phyloP scores from a whole-genome alignment of 2,329 filamentous ascomycete genomes.

The Colletotrichum sansevieriae region DNA sequence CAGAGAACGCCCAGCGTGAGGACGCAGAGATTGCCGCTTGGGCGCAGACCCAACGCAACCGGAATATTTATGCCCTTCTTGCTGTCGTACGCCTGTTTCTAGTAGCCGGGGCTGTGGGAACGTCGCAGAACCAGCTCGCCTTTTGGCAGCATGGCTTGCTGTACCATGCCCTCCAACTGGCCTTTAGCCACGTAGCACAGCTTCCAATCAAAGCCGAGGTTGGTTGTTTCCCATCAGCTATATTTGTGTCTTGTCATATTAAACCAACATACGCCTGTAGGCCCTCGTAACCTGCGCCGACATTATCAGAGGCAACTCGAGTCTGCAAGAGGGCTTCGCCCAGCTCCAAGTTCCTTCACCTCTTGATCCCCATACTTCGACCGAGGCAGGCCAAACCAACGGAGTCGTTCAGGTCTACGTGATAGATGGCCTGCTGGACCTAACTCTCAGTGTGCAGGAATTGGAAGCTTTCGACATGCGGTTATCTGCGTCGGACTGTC shows the following conservation, averaged over 20 bases:
- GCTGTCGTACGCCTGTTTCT: slow-evolving; percentile 90
- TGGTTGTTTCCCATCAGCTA: slow-evolving; percentile 45
- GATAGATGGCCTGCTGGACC: slow-evolving; percentile 90
- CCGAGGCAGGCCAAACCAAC: slow-evolving; percentile 58
- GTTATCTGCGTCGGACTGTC: slow-evolving; percentile 87
- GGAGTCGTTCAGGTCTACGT: slow-evolving; percentile 81
- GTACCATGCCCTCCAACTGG: slow-evolving; percentile 83
- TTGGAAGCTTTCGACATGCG: slow-evolving; percentile 82
- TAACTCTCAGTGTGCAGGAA: slow-evolving; percentile 78
- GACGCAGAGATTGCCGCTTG: slow-evolving; percentile 76
- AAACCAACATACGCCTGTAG: slow-evolving; percentile 53
- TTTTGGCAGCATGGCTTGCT: slow-evolving; percentile 88
- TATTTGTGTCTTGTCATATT: slow-evolving; percentile 21
- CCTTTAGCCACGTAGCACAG: slow-evolving; percentile 80
- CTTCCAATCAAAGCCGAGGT: slow-evolving; percentile 86
- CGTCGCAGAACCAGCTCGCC: slow-evolving; percentile 83
- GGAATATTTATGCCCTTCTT: slow-evolving; percentile 91
- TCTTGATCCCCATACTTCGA: slow-evolving; percentile 56
- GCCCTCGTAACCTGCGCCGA: slow-evolving; percentile 89
- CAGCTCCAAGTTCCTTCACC: slow-evolving; percentile 82
- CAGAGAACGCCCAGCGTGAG: slow-evolving; percentile 65
- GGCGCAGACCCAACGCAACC: slow-evolving; percentile 83
- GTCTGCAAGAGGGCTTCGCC: slow-evolving; percentile 89
- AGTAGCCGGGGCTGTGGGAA: slow-evolving; percentile 82
- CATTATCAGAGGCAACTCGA: slow-evolving; percentile 84